A percentile compares a stretch with the other conserved stretches of the same genome.
Evolutionary conservation across 2,329 filamentous ascomycete genomes (phyloP).

Genomic region (Fusarium sambucinum): DNA sequence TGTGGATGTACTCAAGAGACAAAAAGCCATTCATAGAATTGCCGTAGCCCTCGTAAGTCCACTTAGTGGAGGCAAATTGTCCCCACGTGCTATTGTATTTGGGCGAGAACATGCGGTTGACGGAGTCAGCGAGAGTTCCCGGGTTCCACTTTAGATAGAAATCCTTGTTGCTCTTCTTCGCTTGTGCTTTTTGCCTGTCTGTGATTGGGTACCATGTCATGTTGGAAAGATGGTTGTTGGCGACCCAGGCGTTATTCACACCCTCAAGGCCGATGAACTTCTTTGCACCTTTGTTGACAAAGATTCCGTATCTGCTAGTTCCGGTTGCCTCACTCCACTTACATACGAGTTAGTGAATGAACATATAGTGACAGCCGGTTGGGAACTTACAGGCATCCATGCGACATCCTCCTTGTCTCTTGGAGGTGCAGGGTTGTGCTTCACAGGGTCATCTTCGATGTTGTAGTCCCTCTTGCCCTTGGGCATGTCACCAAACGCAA

Average conservation of each 20-base stretch:
- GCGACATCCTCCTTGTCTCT: rapidly evolving
- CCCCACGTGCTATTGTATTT: conserved; percentile 3
- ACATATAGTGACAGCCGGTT: rapidly evolving
- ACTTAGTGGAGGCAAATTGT: conserved; percentile 5
- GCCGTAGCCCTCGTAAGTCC: neutral
- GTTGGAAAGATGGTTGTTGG: neutral
- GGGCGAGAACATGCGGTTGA: neutral
- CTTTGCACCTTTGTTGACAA: neutral
- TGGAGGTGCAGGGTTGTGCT: rapidly evolving
- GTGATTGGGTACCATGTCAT: neutral
- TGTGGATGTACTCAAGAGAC: conserved; percentile 21
- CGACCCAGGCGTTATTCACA: neutral
- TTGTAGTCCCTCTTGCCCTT: neutral
- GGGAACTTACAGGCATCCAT: conserved; percentile 3
- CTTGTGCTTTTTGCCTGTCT: neutral
- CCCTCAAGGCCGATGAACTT: neutral
- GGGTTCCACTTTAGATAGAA: neutral
- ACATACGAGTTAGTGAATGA: neutral
- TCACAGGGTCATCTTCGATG: neutral
- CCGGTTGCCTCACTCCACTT: conserved; percentile 6
- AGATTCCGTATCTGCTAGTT: conserved; percentile 12
- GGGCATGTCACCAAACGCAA: neutral
- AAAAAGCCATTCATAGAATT: neutral
- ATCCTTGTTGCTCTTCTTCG: neutral
- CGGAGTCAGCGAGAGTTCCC: neutral